Evolutionary conservation across 805 yeast species (phyloP), one percentile per base, ranked within the genome.

Genomic region (Lipomyces lipofer): DNA sequence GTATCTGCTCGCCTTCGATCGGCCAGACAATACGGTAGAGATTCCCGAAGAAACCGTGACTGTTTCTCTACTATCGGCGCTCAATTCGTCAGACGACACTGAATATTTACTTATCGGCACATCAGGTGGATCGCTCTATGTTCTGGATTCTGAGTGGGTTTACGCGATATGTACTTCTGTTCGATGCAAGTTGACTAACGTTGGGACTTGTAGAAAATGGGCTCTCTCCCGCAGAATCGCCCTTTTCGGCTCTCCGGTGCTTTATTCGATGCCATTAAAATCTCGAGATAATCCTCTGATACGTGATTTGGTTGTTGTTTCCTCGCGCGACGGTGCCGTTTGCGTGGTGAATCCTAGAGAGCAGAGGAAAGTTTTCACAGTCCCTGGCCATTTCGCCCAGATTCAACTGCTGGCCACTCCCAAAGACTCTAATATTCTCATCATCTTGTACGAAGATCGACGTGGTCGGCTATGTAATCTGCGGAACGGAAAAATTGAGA

Each of bases 351-450:
- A 60, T 32, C 19, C 46, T n/a, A 33, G 22, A 19, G 35, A 45
- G 12, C 39, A 42, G 10, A 33, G 27, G 30, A 54, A 43, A 17
- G 33, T 58, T 22, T 58, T 51, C 43, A 58, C 63, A 2, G 40
- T 60, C 33, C 63, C 63, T 2, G 63, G 63, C 10, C 60, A 58
- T 33, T 45, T 45, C 30, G 47, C 55, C 4, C 60, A 36, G 24
- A 47, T 58, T 12, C 27, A 39, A 10, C 13, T 47, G 40, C 35
- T 60, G 19, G 56, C 60, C 5, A 47, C 52, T 9, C 62, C 59
- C 13, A 49, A 36, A 28, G 46, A 54, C 36, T 50, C 60, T 10
- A 52, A 60, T 29, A 36, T 51, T 13, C 43, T 60, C 21, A 19
- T 58, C 10, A 43, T 56, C 6, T 19, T 53, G n/a, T 58, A 58